These are phyloP conservation scores for Acanthamoeba triangularis DNA, from an alignment of 208 protist genomes.

Conservation along the genomic window DNA sequence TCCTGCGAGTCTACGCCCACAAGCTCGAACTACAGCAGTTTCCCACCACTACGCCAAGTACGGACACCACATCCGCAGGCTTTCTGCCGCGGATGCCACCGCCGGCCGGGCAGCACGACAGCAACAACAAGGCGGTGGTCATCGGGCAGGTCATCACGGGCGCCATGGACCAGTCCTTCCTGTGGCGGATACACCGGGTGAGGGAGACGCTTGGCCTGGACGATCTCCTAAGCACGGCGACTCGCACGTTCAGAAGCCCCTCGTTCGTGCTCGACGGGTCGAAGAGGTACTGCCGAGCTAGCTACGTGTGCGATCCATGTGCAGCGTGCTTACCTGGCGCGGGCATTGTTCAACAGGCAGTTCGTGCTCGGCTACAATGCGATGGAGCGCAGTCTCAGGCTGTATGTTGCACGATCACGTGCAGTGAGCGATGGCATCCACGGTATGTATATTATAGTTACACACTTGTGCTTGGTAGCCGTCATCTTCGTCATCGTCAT, in stretches of 20 bases:
- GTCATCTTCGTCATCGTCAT: not conserved
- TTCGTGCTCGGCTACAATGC: conserved; percentile 6
- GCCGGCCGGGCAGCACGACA: not conserved
- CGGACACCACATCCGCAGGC: not conserved
- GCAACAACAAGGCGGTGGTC: not conserved
- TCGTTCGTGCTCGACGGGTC: not conserved
- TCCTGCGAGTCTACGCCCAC: too few species aligned
- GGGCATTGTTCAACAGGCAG: not conserved
- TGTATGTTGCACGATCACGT: not conserved
- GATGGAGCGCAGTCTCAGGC: not conserved
- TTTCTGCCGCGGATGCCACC: not conserved
- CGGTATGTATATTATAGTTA: not conserved
- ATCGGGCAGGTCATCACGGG: not conserved
- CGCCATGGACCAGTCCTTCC: not conserved
- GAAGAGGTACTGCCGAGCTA: not conserved
- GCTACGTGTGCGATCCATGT: too few species aligned
- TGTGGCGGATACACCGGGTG: not conserved
- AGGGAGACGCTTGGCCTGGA: not conserved
- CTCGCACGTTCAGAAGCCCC: not conserved
- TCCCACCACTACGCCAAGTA: not conserved
- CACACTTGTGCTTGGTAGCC: not conserved
- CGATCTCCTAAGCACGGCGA: not conserved
- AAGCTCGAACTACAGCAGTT: not conserved
- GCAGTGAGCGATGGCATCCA: conserved; percentile 10
- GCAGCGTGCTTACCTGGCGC: not conserved